Evolutionary conservation across 2,329 filamentous ascomycete species (phyloP).

Genomic region (Verticillium nonalfalfae): DNA sequence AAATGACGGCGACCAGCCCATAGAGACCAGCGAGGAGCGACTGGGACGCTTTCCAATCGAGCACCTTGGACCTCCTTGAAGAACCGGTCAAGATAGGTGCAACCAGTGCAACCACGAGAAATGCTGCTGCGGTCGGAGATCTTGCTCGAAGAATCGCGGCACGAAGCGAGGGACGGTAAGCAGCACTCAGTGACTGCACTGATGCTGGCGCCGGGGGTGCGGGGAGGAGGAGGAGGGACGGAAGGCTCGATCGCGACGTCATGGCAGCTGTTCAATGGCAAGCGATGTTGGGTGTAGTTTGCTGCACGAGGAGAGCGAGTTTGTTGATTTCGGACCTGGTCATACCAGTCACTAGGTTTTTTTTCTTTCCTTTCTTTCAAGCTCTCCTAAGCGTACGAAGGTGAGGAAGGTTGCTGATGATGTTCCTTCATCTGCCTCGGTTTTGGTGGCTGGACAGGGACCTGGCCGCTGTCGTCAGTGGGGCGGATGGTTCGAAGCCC

Average conservation of each 20-base stretch:
- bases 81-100: constrained; percentile 53
- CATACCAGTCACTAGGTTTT: too few relatives aligned
- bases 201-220: constrained; percentile 52
- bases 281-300: too few relatives aligned
- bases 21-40: constrained; percentile 72
- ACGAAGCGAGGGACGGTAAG: constrained; percentile 54
- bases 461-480: too few relatives aligned
- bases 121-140: constrained; percentile 24
- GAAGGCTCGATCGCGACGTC: constrained; percentile 14
- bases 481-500: too few relatives aligned
- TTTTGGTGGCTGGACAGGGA: too few relatives aligned
- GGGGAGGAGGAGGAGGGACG: constrained; percentile 57
- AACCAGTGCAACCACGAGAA: constrained; percentile 51
- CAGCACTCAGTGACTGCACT: constrained; percentile 43
- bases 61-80: constrained; percentile 39
- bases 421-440: too few relatives aligned
- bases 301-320: too few relatives aligned
- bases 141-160: constrained; percentile 45
- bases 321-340: too few relatives aligned
- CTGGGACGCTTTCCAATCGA: constrained; percentile 64
- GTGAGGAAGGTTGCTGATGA: too few relatives aligned
- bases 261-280: background rate
- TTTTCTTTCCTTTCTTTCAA: too few relatives aligned
- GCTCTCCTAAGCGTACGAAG: too few relatives aligned
- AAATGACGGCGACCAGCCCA: constrained; percentile 68